Evolutionary conservation across 495 filamentous ascomycete genomes (phyloP).

Genomic region (Tuber indicum): DNA sequence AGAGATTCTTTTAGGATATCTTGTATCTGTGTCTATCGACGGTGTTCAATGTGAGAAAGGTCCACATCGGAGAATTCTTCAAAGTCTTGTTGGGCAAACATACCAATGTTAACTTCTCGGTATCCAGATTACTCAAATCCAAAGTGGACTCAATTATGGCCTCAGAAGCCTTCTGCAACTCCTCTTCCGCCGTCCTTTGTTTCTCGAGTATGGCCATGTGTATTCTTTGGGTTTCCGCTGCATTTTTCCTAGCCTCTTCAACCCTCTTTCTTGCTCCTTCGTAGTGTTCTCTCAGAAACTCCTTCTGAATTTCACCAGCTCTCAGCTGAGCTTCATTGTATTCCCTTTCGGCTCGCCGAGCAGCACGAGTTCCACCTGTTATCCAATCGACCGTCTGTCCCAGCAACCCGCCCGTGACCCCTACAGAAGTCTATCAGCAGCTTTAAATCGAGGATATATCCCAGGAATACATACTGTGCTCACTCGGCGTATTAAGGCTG

Average conservation of each 20-base stretch:
- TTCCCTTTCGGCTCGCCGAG: not conserved
- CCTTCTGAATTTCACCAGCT: not conserved
- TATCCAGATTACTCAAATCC: not conserved
- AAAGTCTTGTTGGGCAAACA: not conserved
- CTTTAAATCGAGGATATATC: not conserved
- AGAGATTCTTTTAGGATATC: not conserved
- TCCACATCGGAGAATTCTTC: not conserved
- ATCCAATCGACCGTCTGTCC: not conserved
- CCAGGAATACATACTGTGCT: not conserved
- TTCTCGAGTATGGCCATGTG: not conserved
- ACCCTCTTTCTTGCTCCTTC: not conserved
- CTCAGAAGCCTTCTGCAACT: not conserved
- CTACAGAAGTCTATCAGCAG: not conserved
- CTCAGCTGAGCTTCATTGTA: not conserved
- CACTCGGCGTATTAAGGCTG: not conserved
- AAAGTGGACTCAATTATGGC: not conserved
- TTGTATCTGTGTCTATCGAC: not conserved
- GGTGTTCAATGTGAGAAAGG: not conserved
- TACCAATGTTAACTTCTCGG: conserved; percentile 1
- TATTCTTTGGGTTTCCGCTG: not conserved
- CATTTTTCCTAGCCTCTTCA: not conserved
- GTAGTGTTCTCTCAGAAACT: not conserved
- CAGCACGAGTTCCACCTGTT: not conserved
- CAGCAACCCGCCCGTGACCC: not conserved
- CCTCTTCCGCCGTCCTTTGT: not conserved